A percentile compares a stretch with the other conserved stretches of the same genome.
Evolutionary conservation across 805 yeast genomes (phyloP).

Genomic region (Ogataea naganishii): DNA sequence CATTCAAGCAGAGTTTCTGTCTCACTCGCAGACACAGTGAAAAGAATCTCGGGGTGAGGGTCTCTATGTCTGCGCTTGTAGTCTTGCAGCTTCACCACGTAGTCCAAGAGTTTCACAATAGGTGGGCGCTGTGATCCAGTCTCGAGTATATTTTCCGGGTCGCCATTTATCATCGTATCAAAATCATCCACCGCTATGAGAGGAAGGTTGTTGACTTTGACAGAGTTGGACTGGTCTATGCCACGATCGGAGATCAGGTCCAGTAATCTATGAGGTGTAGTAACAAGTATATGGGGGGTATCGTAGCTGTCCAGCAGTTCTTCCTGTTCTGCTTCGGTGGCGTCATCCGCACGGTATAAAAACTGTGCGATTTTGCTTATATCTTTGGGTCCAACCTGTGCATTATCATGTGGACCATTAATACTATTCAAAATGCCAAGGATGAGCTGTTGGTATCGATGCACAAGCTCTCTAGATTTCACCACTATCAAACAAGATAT

Average conservation of each 20-base stretch:
- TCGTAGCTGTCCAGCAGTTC: slow-evolving; percentile 11
- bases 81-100: slow-evolving; percentile 23
- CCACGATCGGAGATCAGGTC: slow-evolving; percentile 25
- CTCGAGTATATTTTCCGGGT: slow-evolving; percentile 9
- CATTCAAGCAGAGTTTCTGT: slow-evolving; percentile 42
- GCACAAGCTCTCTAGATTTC: slow-evolving; percentile 17
- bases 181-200: slow-evolving; percentile 26
- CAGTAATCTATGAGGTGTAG: slow-evolving; percentile 27
- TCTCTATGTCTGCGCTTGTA: slow-evolving; percentile 20
- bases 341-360: slow-evolving; percentile 18
- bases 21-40: slow-evolving; percentile 16
- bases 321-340: slow-evolving; percentile 17
- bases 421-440: slow-evolving; percentile 6
- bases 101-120: slow-evolving; percentile 21
- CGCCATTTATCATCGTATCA: slow-evolving; percentile 18
- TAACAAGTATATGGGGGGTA: slow-evolving; percentile 22
- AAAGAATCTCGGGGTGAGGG: slow-evolving; percentile 21
- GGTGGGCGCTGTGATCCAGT: slow-evolving; percentile 15
- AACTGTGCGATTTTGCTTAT: slow-evolving; percentile 18
- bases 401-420: too few relatives aligned
- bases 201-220: slow-evolving; percentile 18
- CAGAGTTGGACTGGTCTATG: slow-evolving; percentile 14
- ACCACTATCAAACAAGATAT: slow-evolving; percentile 23
- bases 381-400: slow-evolving; percentile 4
- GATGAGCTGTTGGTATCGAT: slow-evolving; percentile 13